Conservation (phyloP, 768 basidiomycete genomes). For the Leccinum imitatum region DNA sequence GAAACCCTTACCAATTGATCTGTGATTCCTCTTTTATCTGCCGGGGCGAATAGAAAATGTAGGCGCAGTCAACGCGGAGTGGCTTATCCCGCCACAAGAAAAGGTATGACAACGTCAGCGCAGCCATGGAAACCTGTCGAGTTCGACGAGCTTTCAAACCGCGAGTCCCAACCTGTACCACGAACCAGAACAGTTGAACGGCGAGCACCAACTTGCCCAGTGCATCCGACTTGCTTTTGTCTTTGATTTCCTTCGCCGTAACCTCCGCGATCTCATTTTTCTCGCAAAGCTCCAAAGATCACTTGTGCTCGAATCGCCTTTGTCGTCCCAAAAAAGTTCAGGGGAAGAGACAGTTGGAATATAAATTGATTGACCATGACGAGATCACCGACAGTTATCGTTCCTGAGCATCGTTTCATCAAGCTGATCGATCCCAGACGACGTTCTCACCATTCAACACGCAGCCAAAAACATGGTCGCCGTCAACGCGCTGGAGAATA, state of each 20-base stretch:
- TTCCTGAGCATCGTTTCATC: conserved; percentile 50
- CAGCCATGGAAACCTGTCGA: not conserved
- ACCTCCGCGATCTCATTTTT: not conserved
- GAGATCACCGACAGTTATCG: conserved; percentile 97
- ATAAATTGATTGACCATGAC: conserved; percentile 99
- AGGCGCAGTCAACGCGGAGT: not conserved
- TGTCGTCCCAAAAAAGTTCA: conserved; percentile 65
- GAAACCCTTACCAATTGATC: not conserved
- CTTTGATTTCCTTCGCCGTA: not conserved
- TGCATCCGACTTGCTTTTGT: not conserved
- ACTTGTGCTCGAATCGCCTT: not conserved
- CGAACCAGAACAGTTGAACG: not conserved
- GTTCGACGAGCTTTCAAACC: not conserved
- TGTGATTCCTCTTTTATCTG: not conserved
- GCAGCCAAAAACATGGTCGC: conserved; percentile 93
- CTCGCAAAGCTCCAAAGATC: not conserved
- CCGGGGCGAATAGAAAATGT: not conserved
- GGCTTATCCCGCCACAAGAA: not conserved
- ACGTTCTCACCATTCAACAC: conserved; percentile 71
- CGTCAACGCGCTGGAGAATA: conserved; percentile 92
- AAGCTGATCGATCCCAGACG: not conserved
- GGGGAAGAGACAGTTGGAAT: conserved; percentile 93
- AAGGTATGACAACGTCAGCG: not conserved
- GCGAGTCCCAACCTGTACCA: not conserved
- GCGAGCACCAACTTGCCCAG: not conserved